A percentile compares a stretch with the other conserved stretches of the same genome.
These are phyloP conservation scores for Hyphopichia wangnamkhiaoensis DNA, from an alignment of 1,139 yeast genomes.

Conservation along the genomic window DNA sequence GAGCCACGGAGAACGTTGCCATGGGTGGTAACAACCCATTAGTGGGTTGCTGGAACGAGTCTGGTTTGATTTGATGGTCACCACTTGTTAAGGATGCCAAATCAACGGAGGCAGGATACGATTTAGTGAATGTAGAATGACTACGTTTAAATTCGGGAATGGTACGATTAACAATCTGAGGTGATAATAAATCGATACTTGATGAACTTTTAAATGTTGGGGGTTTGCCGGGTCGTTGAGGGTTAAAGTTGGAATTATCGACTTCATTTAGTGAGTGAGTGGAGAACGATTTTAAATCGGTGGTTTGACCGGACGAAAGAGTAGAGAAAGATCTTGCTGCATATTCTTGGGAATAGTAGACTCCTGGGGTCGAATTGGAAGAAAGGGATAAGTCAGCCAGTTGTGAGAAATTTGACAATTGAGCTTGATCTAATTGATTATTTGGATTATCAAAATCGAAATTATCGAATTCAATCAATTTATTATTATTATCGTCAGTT, in stretches of 20 bases:
- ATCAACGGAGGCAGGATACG: conserved; percentile 41
- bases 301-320: neutral
- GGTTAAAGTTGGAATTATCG: neutral
- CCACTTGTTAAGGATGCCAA: conserved; percentile 23
- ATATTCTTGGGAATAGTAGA: conserved; percentile 7
- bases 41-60: conserved; percentile 4
- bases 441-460: conserved; percentile 1
- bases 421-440: conserved; percentile 1
- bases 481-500: neutral
- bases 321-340: conserved; percentile 3
- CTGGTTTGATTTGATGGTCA: too few species aligned
- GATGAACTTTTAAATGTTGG: conserved; percentile 3
- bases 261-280: neutral
- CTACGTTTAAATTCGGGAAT: conserved; percentile 9
- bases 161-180: conserved; percentile 19
- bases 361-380: conserved; percentile 21
- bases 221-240: neutral
- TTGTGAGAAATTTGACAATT: neutral
- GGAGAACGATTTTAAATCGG: neutral
- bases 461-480: neutral
- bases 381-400: conserved; percentile 23
- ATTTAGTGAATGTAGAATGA: conserved; percentile 28
- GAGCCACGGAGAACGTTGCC: conserved; percentile 30
- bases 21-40: conserved; percentile 39
- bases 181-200: conserved; percentile 30